Percentiles rank a stretch among this genome's conserved stretches.
These are phyloP conservation scores for Rhynchospora breviuscula DNA, from an alignment of 176 grass and related monocot species.

Conservation along the genomic window DNA sequence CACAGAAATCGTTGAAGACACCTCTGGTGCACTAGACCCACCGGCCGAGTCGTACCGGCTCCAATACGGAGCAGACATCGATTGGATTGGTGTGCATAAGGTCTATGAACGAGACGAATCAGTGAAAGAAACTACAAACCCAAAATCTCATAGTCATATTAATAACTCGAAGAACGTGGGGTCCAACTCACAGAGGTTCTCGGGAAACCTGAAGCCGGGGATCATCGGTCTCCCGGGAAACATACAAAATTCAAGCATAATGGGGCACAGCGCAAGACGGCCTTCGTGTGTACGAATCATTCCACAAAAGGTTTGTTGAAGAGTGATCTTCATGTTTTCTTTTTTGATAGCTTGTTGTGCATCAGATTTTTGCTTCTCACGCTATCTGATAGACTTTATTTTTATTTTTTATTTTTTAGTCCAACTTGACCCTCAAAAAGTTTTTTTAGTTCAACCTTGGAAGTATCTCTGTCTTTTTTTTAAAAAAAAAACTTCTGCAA, in stretches of 20 bases:
- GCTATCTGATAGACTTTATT: background rate
- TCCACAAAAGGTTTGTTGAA: slow-evolving; percentile 7
- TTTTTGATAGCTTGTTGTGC: background rate
- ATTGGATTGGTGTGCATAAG: slow-evolving; percentile 53
- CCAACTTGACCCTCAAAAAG: no score
- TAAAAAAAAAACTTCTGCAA: background rate
- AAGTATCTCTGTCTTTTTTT: background rate
- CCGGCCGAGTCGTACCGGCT: slow-evolving; percentile 38
- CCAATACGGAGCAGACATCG: slow-evolving; percentile 36
- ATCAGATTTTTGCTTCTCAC: background rate
- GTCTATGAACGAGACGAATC: slow-evolving; percentile 89
- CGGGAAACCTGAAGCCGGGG: slow-evolving; percentile 55
- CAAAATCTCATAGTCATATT: slow-evolving; percentile 54
- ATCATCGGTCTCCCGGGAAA: slow-evolving; percentile 52
- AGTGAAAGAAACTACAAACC: slow-evolving; percentile 85
- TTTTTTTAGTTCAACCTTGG: background rate
- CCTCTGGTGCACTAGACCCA: background rate
- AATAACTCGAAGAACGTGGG: background rate
- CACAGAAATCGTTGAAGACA: background rate
- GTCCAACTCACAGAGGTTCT: slow-evolving; percentile 58
- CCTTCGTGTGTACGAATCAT: background rate
- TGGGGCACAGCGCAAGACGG: slow-evolving; percentile 38
- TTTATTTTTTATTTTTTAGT: background rate
- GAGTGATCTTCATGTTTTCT: background rate
- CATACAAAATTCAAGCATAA: slow-evolving; percentile 45